Evolutionary conservation across 768 basidiomycete species (phyloP).

Genomic region (Lactarius hengduanensis): DNA sequence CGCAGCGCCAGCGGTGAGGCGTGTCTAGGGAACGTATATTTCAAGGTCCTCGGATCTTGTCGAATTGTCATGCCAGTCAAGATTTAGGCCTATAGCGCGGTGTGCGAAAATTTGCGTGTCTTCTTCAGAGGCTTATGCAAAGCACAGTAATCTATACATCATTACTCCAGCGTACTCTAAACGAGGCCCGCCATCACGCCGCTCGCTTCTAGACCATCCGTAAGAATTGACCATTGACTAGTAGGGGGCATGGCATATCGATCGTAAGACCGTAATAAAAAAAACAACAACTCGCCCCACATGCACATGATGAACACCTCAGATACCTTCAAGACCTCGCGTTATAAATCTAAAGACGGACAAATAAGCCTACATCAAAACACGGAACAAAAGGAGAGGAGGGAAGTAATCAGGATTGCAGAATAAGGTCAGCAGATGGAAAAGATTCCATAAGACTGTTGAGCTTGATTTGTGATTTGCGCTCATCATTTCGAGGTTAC

Average conservation of each 20-base stretch:
- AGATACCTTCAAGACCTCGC: not conserved
- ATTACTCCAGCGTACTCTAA: too few species aligned
- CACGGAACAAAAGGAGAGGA: not conserved
- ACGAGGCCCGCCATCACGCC: not conserved
- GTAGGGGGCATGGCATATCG: too few species aligned
- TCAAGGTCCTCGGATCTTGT: not conserved
- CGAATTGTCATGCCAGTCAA: not conserved
- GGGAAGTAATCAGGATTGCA: conserved; percentile 44
- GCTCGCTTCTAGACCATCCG: not conserved
- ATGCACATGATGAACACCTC: too few species aligned
- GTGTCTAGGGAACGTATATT: not conserved
- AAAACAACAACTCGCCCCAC: too few species aligned
- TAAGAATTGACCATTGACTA: not conserved
- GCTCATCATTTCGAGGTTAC: conserved; percentile 37
- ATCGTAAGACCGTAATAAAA: too few species aligned
- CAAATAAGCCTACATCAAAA: not conserved
- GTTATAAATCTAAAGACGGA: conserved; percentile 1
- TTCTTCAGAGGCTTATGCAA: not conserved
- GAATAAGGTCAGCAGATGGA: conserved; percentile 44
- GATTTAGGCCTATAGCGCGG: not conserved
- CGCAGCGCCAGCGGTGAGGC: not conserved
- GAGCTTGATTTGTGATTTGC: conserved; percentile 44
- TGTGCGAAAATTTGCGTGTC: not conserved
- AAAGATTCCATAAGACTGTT: conserved; percentile 45
- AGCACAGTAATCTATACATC: not conserved